Evolutionary conservation across 495 filamentous ascomycete genomes (phyloP), one percentile per base, ranked within the genome.

Genomic region (Evernia prunastri): DNA sequence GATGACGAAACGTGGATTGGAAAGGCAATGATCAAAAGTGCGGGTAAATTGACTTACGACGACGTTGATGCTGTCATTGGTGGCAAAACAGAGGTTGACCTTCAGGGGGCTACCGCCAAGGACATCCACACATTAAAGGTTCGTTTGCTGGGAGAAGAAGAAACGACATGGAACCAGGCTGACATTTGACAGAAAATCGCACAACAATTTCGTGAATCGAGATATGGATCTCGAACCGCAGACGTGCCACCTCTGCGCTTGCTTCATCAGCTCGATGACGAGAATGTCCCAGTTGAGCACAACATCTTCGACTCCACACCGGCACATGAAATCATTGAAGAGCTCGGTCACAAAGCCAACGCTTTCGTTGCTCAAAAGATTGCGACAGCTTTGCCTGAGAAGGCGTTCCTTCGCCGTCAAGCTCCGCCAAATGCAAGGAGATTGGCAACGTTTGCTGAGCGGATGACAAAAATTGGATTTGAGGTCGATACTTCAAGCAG

Each of bases 211-310:
- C 88, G 91, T 43, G 89, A 96, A 73, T 82, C 86, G 10, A 85
- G 94, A 53, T 88, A 94, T 66, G 89, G 89, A 56, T 87, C 91
- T 60, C 87, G 87, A 29, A 83, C 85, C 31, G 83, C 87, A 39
- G 83, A 88, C 12, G 89, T 96, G 65, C 89, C 92, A 25, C 85
- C 92, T 56, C 84, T 97, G 58, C 89, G 94, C 51, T 83, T 98
- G 40, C 78, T 97, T 45, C 89, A 96, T 72, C 89, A 94, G 73
- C 84, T 97, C n/a, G 95, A 98, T 69, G 94, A 98, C 68, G 94
- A 98, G 79, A 97, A 97, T 72, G 90, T 97, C 42, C 94, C 93
- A 0, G 90, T 97, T 31, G 91, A 94, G 76, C 84, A 90, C 70
- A 98, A 97, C 78, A 90, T 98, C 61, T 97, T 97, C 71, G 88